phyloP scores from a whole-genome alignment of 305 asterid species.

The Andrographis paniculata region DNA sequence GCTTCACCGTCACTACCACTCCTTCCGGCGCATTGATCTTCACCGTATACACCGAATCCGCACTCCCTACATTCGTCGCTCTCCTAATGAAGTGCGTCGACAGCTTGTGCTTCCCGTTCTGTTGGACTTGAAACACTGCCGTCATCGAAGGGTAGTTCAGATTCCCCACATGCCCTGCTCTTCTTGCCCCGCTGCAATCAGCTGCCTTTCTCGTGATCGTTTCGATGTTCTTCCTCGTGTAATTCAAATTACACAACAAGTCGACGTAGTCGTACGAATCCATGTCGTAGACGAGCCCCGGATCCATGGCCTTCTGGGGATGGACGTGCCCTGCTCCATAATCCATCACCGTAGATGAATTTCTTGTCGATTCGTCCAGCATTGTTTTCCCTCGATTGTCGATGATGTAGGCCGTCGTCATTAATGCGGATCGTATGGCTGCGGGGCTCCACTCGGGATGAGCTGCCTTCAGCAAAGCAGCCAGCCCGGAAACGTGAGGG shows the following conservation, averaged over 20 bases:
- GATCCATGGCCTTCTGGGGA: conserved; percentile 88
- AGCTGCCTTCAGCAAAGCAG: conserved; percentile 79
- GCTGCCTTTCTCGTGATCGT: conserved; percentile 40
- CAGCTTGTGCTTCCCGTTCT: conserved; percentile 50
- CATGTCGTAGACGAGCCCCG: conserved; percentile 72
- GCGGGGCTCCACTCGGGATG: conserved; percentile 96
- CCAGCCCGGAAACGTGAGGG: conserved; percentile 86
- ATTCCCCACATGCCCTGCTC: conserved; percentile 76
- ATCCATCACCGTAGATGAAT: conserved; percentile 72
- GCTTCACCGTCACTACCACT: conserved; percentile 55
- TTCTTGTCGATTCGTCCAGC: conserved; percentile 76
- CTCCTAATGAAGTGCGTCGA: conserved; percentile 79
- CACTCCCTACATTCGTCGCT: conserved; percentile 67
- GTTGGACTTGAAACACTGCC: conserved; percentile 67
- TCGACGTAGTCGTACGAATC: conserved; percentile 59
- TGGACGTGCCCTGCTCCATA: conserved; percentile 86
- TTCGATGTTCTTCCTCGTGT: conserved; percentile 51
- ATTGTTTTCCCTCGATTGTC: conserved; percentile 61
- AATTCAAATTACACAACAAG: conserved; percentile 74
- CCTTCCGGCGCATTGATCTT: conserved; percentile 40
- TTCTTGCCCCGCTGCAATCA: conserved; percentile 59
- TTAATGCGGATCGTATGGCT: conserved; percentile 75
- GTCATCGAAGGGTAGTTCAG: conserved; percentile 73
- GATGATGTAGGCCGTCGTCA: conserved; percentile 73
- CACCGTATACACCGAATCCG: conserved; percentile 44